Evolutionary conservation across 2,329 filamentous ascomycete genomes (phyloP).

Genomic region (Fusarium tuaranense): DNA sequence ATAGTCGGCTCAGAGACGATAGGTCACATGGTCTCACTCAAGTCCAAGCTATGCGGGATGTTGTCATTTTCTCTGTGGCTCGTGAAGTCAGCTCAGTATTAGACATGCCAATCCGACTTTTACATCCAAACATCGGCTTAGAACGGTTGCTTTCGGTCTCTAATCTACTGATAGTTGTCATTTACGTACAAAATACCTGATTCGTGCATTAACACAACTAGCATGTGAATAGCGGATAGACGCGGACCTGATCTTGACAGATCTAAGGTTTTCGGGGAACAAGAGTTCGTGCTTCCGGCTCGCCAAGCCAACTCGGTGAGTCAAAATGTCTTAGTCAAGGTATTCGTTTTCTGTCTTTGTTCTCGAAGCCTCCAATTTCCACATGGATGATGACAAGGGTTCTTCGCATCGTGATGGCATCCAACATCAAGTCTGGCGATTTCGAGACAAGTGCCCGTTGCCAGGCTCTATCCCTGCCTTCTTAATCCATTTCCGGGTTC

Average conservation of each 20-base stretch:
- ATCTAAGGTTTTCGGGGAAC: not conserved
- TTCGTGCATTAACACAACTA: not conserved
- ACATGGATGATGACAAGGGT: not conserved
- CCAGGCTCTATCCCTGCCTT: not conserved
- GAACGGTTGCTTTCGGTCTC: not conserved
- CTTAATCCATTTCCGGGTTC: not conserved
- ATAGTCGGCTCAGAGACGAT: not conserved
- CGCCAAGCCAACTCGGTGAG: not conserved
- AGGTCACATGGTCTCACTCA: not conserved
- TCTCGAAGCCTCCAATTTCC: not conserved
- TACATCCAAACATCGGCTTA: not conserved
- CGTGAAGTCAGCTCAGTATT: not conserved
- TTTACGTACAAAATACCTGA: not conserved
- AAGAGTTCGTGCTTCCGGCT: not conserved
- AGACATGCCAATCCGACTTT: not conserved
- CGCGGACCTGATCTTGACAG: not conserved
- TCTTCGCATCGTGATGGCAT: not conserved
- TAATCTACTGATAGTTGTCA: not conserved
- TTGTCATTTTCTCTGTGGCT: not conserved
- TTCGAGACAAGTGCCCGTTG: not conserved
- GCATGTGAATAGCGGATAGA: not conserved
- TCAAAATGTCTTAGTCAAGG: not conserved
- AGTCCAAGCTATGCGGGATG: not conserved
- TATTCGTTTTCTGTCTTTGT: not conserved
- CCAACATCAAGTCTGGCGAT: not conserved